phyloP scores from a whole-genome alignment of 148 eudicot genomes.

The Vaccinium corymbosum region DNA sequence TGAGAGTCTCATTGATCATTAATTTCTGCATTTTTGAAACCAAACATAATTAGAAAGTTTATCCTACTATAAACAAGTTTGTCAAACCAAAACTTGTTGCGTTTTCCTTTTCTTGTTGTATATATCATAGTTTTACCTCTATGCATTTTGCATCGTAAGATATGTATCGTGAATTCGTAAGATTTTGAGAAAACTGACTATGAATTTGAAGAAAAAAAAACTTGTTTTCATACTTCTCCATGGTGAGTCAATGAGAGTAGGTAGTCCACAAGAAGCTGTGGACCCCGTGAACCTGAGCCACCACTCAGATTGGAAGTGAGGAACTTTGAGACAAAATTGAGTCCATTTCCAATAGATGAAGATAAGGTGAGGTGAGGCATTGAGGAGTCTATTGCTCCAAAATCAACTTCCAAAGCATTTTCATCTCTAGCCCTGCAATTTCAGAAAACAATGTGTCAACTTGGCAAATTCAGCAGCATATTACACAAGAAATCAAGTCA shows the following conservation, averaged over 20 bases:
- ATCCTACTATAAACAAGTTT: neutral
- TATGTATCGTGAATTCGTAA: neutral
- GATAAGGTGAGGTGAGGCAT: constrained; percentile 60
- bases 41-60: neutral
- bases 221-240: constrained; percentile 57
- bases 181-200: neutral
- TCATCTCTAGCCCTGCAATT: constrained; percentile 85
- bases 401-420: constrained; percentile 79
- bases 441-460: neutral
- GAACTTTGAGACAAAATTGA: constrained; percentile 58
- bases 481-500: neutral
- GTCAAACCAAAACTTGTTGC: too few species aligned
- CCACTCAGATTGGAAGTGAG: constrained; percentile 59
- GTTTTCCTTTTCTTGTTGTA: too few species aligned
- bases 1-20: constrained; percentile 74
- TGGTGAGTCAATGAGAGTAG: constrained; percentile 55
- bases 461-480: neutral
- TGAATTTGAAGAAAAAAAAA: neutral
- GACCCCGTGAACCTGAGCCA: constrained; percentile 35
- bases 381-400: constrained; percentile 71
- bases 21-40: constrained; percentile 51
- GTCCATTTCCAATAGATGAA: constrained; percentile 79
- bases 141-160: too few species aligned
- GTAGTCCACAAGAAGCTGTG: constrained; percentile 73
- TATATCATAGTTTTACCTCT: neutral